Base-by-base conservation (phyloP, 2,329 filamentous ascomycete genomes). In the Epichloe scottii region DNA sequence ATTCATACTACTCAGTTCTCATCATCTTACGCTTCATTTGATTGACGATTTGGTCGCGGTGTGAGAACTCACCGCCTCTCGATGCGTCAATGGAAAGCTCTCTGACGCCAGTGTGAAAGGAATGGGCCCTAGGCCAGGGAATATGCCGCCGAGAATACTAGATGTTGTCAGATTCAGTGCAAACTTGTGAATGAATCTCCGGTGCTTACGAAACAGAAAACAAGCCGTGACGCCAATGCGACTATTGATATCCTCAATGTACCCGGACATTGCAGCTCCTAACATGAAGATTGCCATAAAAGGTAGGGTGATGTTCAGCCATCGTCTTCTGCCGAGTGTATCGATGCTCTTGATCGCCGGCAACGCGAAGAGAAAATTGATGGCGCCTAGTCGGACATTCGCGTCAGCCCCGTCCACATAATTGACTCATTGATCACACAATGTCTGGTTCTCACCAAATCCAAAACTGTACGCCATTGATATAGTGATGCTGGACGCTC, bases 101-200 rank as follows among this genome's bases (percentile, higher is more conserved):
- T 76, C 74, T 3, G 72, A 72, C 12, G 73, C 73, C 17, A 76
- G 63, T 2, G 71, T 76, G 46, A 75, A 76, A 0, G 73, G 71
- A 11, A 75, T 74, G 0, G 73, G 73, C 0, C 72, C 73, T 53
- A 66, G 44, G 10, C 60, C 60, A 6, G 71, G 71, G 69, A 70
- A 54, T 73, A 74, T 1, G 63, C 65, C 0, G 68, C 66, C 1
- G 69, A 63, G 48, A 73, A 72, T 3, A 72, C 62, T 65, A 17
- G 38, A 19, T 34, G 14, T 21, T 14, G 33, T 43, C 15, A 42
- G 47, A 3, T 15, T 17, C n/a, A 10, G 17, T 34, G 23, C 5
- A 21, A 17, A 44, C 15, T 11, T 7, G 15, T 43, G 2, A 39
- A n/a, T 8, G 2, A 12, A 7, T 4, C 10, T 5, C n/a, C 3